phyloP scores from a whole-genome alignment of 345 rosid genomes.

The Eucalyptus caleyi region DNA sequence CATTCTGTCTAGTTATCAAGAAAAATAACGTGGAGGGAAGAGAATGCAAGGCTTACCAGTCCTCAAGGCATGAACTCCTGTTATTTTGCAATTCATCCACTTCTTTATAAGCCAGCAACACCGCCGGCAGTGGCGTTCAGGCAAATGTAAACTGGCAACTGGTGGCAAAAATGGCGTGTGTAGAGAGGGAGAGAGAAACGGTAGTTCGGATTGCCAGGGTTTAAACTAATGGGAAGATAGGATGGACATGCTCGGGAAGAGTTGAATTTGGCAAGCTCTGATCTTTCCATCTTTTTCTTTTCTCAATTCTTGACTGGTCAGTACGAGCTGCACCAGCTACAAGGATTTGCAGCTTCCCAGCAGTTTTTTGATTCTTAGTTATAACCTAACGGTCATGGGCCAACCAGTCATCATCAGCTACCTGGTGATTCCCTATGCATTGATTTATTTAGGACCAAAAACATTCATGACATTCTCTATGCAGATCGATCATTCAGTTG shows the following conservation, averaged over 20 bases:
- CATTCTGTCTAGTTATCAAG: background rate
- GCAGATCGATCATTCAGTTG: background rate
- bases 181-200: background rate
- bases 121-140: background rate
- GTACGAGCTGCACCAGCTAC: background rate
- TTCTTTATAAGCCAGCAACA: background rate
- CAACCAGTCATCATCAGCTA: background rate
- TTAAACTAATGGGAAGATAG: background rate
- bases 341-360: background rate
- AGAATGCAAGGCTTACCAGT: background rate
- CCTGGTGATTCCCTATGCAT: background rate
- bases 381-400: background rate
- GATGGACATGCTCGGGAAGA: background rate
- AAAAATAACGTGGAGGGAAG: background rate
- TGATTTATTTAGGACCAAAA: background rate
- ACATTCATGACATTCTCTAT: background rate
- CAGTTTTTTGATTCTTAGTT: background rate
- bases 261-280: background rate
- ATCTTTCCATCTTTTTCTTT: background rate
- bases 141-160: background rate
- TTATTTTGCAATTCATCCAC: background rate
- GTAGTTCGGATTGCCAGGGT: background rate
- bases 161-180: background rate
- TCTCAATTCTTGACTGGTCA: background rate
- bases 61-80: background rate